Evolutionary conservation across 345 rosid species (phyloP).

Genomic region (Firmiana major): DNA sequence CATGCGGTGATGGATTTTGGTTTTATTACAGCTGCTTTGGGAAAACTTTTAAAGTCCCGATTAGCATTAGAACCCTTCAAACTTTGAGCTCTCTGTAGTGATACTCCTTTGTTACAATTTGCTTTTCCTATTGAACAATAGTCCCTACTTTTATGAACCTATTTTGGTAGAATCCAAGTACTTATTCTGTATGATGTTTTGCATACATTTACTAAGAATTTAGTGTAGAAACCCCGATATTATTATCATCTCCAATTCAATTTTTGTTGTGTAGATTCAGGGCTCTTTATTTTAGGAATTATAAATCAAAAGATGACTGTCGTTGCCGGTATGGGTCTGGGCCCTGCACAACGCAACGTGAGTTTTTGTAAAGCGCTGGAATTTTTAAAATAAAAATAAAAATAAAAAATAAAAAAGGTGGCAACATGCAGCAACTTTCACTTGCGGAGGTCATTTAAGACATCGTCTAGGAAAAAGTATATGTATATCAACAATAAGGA

Average conservation of each 20-base stretch:
- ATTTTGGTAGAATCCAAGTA: no score
- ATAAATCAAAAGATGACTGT: no score
- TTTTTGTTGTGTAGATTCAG: neutral
- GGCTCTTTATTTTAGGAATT: no score
- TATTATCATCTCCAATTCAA: neutral
- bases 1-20: constrained; percentile 27
- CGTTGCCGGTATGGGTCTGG: no score
- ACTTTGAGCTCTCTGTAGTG: constrained; percentile 18
- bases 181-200: constrained; percentile 14
- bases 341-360: no score
- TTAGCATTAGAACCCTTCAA: constrained; percentile 27
- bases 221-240: neutral
- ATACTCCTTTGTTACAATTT: constrained; percentile 2
- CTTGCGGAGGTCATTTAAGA: no score
- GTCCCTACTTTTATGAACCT: neutral
- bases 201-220: neutral
- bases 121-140: constrained; percentile 27
- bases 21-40: constrained; percentile 24
- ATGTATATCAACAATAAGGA: no score
- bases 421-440: no score
- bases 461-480: no score
- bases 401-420: no score
- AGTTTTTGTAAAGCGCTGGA: no score
- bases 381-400: no score
- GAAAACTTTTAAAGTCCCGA: constrained; percentile 18